Conservation (phyloP, 345 rosid species). For the Populus ilicifolia region DNA sequence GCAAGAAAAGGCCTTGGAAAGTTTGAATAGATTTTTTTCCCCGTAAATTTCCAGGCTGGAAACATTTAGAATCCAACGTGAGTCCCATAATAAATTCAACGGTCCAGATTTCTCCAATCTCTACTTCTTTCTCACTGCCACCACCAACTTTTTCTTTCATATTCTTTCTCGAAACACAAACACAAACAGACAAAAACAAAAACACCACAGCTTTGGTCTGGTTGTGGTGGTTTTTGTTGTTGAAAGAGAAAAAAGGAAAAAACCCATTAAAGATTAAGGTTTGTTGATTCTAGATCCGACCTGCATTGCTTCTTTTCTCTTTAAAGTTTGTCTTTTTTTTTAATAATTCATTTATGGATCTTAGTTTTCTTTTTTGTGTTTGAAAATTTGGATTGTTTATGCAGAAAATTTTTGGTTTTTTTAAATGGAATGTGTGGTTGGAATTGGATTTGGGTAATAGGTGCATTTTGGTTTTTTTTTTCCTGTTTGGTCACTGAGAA, state of each 20-base stretch:
- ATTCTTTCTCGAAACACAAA: background rate
- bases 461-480: constrained; percentile 6
- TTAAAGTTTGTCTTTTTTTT: background rate
- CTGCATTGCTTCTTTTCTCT: constrained; percentile 9
- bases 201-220: constrained; percentile 1
- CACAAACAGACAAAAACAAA: background rate
- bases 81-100: constrained; percentile 12
- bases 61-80: constrained; percentile 29
- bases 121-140: background rate
- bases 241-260: background rate
- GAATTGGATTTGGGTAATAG: background rate
- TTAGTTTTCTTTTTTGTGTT: background rate
- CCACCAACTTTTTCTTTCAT: background rate
- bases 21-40: background rate
- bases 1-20: background rate
- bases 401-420: background rate
- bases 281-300: constrained; percentile 17
- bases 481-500: constrained; percentile 11
- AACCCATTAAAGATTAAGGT: background rate
- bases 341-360: background rate
- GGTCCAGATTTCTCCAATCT: constrained; percentile 20
- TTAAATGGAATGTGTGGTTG: background rate
- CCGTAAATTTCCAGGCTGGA: constrained; percentile 34
- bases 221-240: constrained; percentile 16
- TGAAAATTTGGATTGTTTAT: background rate